Conservation (phyloP, 2,329 filamentous ascomycete species). For the Calonectria hawksworthii region DNA sequence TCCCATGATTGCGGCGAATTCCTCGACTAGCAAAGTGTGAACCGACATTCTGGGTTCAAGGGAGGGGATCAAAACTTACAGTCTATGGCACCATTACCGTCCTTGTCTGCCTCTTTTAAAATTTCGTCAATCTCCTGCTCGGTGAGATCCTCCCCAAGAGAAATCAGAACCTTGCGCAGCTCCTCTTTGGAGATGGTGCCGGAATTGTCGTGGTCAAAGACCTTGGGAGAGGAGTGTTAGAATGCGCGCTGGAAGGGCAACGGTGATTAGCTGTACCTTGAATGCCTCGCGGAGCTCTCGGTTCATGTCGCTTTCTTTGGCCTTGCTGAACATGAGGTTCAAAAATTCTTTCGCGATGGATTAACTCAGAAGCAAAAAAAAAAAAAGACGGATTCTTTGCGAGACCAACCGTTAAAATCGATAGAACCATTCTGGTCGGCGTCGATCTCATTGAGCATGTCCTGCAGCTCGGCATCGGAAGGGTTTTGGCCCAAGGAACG, state of each 20-base stretch:
- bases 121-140: constrained; percentile 94
- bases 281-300: constrained; percentile 91
- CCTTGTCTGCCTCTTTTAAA: constrained; percentile 92
- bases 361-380: constrained; percentile 10
- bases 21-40: neutral
- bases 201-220: constrained; percentile 91
- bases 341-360: constrained; percentile 77
- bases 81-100: constrained; percentile 89
- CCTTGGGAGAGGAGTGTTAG: constrained; percentile 57
- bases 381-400: neutral
- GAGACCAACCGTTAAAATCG: constrained; percentile 84
- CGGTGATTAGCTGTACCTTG: constrained; percentile 69
- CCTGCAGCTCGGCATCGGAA: constrained; percentile 89
- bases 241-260: neutral
- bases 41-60: neutral
- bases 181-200: constrained; percentile 91
- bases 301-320: constrained; percentile 93
- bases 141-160: constrained; percentile 90
- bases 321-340: constrained; percentile 94
- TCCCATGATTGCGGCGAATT: neutral
- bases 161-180: constrained; percentile 91
- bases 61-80: constrained; percentile 67
- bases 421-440: constrained; percentile 94
- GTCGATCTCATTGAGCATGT: constrained; percentile 95
- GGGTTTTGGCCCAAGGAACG: constrained; percentile 90